Base-by-base conservation (phyloP, 306 rosid species). In the Quercus parvula region DNA sequence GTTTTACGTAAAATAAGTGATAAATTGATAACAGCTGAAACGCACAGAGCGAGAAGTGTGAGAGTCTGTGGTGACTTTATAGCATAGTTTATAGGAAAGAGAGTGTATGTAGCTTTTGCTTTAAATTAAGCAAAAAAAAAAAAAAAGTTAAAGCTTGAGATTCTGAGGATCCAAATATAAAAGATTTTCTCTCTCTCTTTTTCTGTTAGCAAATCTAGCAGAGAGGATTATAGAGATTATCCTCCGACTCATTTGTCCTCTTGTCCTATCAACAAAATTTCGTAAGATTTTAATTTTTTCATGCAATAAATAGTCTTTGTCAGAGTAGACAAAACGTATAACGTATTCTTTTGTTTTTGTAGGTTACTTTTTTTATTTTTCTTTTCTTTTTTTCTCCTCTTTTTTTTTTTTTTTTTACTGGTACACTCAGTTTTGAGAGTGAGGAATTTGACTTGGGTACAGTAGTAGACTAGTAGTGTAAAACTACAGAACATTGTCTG, bases 141-240 rank as follows among this genome's bases (percentile, higher is more conserved):
- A 89, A 86, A 7, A 41, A 41, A 8, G 77, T 86, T 81, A 93
- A 91, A 81, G 87, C 83, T 74, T 8, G 79, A 86, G 97, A 94
- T 94, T 90, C 90, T 88, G 90, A 92, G 91, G 91, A 92, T 94
- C 97, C 88, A 86, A 86, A 90, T 90, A 87, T 89, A 63, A n/a
- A 84, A 90, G 92, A 91, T 89, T 88, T 76, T 76, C 72, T 61
- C 55, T 55, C 69, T 82, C 81, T 77, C 81, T 63, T 80, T 85
- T 51, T 67, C 69, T 70, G 57, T 86, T 76, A 63, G 86, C 84
- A 92, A 92, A 92, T 92, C 97, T 82, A 87, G 75, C 75, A 73
- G 76, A 67, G 80, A 71, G 71, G 11, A 20, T 33, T 46, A 68
- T 46, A 18, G 52, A 18, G 71, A 19, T 86, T 82, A 70, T 85